These are phyloP conservation scores for Biscutella auriculata DNA, from an alignment of 441 rosid genomes.

Conservation along the genomic window DNA sequence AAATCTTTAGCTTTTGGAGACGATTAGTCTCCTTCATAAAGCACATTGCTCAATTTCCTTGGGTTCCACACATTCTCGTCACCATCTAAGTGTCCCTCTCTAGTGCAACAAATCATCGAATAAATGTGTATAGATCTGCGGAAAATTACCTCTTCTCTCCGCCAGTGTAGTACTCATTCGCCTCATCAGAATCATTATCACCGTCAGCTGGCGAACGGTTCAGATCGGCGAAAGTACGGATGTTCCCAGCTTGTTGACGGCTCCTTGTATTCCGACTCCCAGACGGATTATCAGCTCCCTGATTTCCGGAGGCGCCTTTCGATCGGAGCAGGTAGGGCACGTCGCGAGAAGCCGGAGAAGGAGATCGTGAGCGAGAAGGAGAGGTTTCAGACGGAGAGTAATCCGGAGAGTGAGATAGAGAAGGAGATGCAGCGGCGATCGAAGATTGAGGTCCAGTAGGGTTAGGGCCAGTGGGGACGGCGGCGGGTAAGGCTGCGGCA, in stretches of 20 bases:
- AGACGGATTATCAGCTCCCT: slow-evolving; percentile 16
- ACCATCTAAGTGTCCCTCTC: too few species aligned
- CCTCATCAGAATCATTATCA: slow-evolving; percentile 46
- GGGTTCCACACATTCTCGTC: too few species aligned
- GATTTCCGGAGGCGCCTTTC: slow-evolving; percentile 25
- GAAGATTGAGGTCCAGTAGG: slow-evolving; percentile 18
- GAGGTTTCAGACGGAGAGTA: slow-evolving; percentile 36
- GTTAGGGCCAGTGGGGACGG: slow-evolving; percentile 5
- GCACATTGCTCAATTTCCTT: slow-evolving; percentile 7
- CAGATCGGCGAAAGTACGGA: slow-evolving; percentile 71
- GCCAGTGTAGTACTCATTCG: slow-evolving; percentile 63
- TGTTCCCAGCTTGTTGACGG: slow-evolving; percentile 32
- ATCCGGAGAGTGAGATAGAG: slow-evolving; percentile 31
- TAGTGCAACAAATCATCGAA: too few species aligned
- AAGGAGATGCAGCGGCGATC: slow-evolving; percentile 19
- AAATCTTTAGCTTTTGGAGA: not conserved
- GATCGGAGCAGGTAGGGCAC: slow-evolving; percentile 44
- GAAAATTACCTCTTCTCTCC: slow-evolving; percentile 58
- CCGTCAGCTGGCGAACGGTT: slow-evolving; percentile 37
- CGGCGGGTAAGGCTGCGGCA: slow-evolving; percentile 12
- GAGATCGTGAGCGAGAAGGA: slow-evolving; percentile 48
- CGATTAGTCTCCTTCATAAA: not conserved
- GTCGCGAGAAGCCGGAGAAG: slow-evolving; percentile 45
- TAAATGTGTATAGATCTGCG: too few species aligned
- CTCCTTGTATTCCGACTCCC: slow-evolving; percentile 25